These are phyloP conservation scores for Cyclocybe cylindracea DNA, from an alignment of 768 basidiomycete genomes.

Conservation along the genomic window DNA sequence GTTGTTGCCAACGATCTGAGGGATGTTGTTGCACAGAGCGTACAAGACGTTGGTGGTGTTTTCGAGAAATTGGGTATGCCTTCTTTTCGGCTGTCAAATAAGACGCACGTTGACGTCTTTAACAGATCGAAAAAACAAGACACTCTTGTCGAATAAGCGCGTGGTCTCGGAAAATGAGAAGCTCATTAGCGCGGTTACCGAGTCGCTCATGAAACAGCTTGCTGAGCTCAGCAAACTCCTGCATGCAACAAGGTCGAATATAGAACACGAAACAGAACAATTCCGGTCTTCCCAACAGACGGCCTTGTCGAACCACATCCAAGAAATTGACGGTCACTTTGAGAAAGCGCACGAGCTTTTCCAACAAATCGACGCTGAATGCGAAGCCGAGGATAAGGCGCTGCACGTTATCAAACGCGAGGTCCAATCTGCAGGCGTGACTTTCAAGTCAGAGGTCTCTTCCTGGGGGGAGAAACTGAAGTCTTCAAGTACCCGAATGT, in stretches of 20 bases:
- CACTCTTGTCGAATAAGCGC: slow-evolving; percentile 65
- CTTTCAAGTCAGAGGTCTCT: slow-evolving; percentile 50
- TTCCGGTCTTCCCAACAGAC: slow-evolving; percentile 60
- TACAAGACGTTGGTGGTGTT: slow-evolving; percentile 67
- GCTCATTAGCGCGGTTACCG: slow-evolving; percentile 54
- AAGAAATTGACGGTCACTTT: slow-evolving; percentile 59
- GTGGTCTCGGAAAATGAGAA: slow-evolving; percentile 65
- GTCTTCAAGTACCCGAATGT: slow-evolving; percentile 47
- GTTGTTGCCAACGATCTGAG: slow-evolving; percentile 72
- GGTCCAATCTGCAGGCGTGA: slow-evolving; percentile 47
- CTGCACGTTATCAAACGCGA: slow-evolving; percentile 46
- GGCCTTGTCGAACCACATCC: slow-evolving; percentile 47
- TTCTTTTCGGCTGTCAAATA: not conserved
- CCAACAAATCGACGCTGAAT: slow-evolving; percentile 54
- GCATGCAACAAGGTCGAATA: slow-evolving; percentile 48
- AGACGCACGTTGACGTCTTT: slow-evolving; percentile 7
- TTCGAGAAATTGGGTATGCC: slow-evolving; percentile 83
- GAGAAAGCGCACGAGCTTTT: slow-evolving; percentile 53
- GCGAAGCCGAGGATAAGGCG: slow-evolving; percentile 54
- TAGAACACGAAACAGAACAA: slow-evolving; percentile 57
- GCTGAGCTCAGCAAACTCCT: slow-evolving; percentile 62
- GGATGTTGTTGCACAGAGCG: slow-evolving; percentile 62
- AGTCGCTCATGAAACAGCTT: slow-evolving; percentile 56
- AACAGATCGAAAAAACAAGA: slow-evolving; percentile 71
- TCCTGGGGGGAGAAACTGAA: slow-evolving; percentile 59